Base-by-base conservation (phyloP, 2,329 filamentous ascomycete genomes). In the Neonectria sp. region DNA sequence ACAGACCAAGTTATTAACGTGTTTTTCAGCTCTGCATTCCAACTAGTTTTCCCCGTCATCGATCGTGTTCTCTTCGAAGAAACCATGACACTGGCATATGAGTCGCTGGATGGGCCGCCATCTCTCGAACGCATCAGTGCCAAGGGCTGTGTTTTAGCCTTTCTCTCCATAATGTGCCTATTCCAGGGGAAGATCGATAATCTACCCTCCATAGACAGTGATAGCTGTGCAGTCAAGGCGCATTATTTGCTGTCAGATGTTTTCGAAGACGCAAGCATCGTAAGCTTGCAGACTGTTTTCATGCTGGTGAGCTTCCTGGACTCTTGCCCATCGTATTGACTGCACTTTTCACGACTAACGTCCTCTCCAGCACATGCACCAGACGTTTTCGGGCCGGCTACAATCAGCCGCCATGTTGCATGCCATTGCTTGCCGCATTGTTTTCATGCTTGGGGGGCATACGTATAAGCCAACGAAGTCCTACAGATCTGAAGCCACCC, bases 401-500 rank as follows among this genome's bases (percentile, higher is more conserved):
- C 82, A 85, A 46, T 78, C 82, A 0, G 82, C 82, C 0, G 77
- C 81, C 57, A 82, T 86, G 67, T 82, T 84, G 24, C 82, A 82
- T 24, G 78, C 86, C 0, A 58, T 85, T 5, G 81, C 84, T 4
- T 85, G 83, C 37, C 84, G 86, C 3, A 80, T 85, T 24, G 74
- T 87, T 1, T 88, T 85, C 64, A 81, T 82, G 56, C 79, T 89
- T 2, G 85, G 86, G 0, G 86, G 80, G 1, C 85, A 89, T 63
- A 77, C 73, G 0, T 58, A 76, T 6, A 64, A 68, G 25, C 69
- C 62, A 31, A 61, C 66, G 3, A 60, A 67, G n/a, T 35, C 66
- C 4, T 51, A 60, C 8, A 45, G 67, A 2, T 63, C 62, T 2
- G 63, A 62, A 2, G 48, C 75, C 2, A 76, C 71, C 6, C 21